A percentile compares a stretch with the other conserved stretches of the same genome.
phyloP scores from a whole-genome alignment of 2,329 filamentous ascomycete species.

The Ascochyta clinopodiicola region DNA sequence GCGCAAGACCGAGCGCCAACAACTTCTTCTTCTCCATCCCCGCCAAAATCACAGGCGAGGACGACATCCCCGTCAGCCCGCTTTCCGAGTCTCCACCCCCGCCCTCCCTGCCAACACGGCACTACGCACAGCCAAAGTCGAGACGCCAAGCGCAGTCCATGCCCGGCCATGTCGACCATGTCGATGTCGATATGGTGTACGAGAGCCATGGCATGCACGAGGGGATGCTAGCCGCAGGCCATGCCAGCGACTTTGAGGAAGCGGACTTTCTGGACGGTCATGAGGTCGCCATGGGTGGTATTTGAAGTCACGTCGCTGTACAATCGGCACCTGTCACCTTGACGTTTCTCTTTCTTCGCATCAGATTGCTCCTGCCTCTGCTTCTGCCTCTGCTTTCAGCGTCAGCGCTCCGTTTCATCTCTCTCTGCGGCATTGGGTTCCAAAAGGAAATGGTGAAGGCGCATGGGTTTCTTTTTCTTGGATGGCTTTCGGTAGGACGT shows the following conservation, averaged over 20 bases:
- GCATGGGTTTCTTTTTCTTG: neutral
- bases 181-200: constrained; percentile 35
- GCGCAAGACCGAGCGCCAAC: neutral
- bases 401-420: neutral
- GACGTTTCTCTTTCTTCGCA: neutral
- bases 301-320: constrained; percentile 19
- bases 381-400: neutral
- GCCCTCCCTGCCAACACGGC: constrained; percentile 24
- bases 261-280: constrained; percentile 62
- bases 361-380: neutral
- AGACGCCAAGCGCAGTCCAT: constrained; percentile 17
- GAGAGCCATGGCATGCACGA: constrained; percentile 34
- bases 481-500: too few species aligned
- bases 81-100: constrained; percentile 38
- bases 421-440: neutral
- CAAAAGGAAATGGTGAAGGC: neutral
- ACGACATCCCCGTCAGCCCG: constrained; percentile 47
- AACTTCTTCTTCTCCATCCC: constrained; percentile 38
- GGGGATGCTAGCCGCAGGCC: constrained; percentile 44
- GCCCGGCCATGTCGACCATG: constrained; percentile 15
- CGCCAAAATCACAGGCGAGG: constrained; percentile 28
- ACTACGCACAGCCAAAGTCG: constrained; percentile 40
- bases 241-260: constrained; percentile 69
- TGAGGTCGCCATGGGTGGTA: constrained; percentile 46
- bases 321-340: neutral